Base-by-base conservation (phyloP, 2,329 filamentous ascomycete genomes). In the Cladosporium velox region DNA sequence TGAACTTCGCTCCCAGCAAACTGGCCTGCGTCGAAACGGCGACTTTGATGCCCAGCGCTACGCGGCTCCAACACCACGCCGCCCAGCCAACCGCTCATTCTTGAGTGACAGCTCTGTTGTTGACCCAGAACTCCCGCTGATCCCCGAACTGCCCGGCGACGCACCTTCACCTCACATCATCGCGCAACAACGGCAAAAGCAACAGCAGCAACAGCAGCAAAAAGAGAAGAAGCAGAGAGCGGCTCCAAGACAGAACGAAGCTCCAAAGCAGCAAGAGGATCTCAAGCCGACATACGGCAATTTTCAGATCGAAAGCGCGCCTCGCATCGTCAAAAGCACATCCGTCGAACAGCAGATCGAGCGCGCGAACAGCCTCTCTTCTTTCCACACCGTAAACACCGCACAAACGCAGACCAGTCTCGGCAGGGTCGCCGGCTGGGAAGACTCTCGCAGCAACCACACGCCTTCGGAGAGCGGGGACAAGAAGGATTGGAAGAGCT, bases 401-500 rank as follows among this genome's bases (percentile, higher is more conserved):
- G 15, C 34, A 47, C 28, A 30, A 30, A 57, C 52, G 21, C 34
- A 41, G 1, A 49, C 34, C 52, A 41, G 49, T 21, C 49, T n/a
- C 34, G 65, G 65, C 66, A 34, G 18, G n/a, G 38, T 32, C 2
- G 65, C 65, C 21, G 64, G 54, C 44, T 67, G 65, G 18, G 73
- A 71, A 47, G 69, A 70, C 32, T 59, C 49, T 11, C 64, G 52
- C 2, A 71, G 68, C 30, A 70, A 72, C 58, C 73, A 70, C 52
- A 74, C 72, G 0, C 67, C 71, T 2, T 67, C 55, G 30, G 70
- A 66, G 11, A 38, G 30, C 59, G 49, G 32, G 26, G 34, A 49
- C n/a, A 34, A 30, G 4, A n/a, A 44, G 15, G 60, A 63, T 4
- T 81, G 79, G 79, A 77, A 72, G 44, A 73, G 77, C 35, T 80